A percentile compares a stretch with the other conserved stretches of the same genome.
phyloP scores from a whole-genome alignment of 495 filamentous ascomycete genomes.

The Choiromyces venosus region DNA sequence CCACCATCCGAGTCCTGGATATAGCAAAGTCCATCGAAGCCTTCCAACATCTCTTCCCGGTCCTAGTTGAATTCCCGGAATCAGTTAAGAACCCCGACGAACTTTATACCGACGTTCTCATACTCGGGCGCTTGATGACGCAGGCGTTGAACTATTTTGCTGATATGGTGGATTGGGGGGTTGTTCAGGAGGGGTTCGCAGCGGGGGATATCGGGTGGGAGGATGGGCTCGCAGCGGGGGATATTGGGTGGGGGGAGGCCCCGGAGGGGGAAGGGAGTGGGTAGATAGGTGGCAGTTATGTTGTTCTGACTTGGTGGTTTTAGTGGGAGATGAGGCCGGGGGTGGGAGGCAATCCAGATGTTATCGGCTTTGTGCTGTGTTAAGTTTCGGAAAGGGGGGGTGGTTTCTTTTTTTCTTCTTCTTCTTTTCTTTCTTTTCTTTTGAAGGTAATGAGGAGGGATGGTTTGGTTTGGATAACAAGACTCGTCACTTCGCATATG shows the following conservation, averaged over 20 bases:
- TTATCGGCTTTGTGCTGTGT: neutral
- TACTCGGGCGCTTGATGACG: neutral
- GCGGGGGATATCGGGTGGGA: neutral
- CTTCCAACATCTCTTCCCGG: neutral
- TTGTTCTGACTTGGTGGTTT: neutral
- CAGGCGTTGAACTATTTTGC: neutral
- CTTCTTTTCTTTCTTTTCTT: too few relatives aligned
- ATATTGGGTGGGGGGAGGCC: neutral
- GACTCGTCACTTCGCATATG: neutral
- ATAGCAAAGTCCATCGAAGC: neutral
- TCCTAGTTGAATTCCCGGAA: neutral
- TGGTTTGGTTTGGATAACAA: neutral
- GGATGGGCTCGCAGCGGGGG: too few relatives aligned
- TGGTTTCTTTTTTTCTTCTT: too few relatives aligned
- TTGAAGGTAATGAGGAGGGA: neutral
- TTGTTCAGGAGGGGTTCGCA: neutral
- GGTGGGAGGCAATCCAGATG: neutral
- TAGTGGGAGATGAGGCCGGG: neutral
- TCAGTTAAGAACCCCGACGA: neutral
- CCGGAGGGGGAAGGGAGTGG: neutral
- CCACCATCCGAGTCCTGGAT: neutral
- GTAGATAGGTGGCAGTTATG: neutral
- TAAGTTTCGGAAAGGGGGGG: neutral
- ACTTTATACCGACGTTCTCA: neutral
- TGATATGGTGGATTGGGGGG: neutral